A percentile compares a stretch with the other conserved stretches of the same genome.
phyloP scores from a whole-genome alignment of 1,284 basidiomycete genomes.

The Ustilago lituana region DNA sequence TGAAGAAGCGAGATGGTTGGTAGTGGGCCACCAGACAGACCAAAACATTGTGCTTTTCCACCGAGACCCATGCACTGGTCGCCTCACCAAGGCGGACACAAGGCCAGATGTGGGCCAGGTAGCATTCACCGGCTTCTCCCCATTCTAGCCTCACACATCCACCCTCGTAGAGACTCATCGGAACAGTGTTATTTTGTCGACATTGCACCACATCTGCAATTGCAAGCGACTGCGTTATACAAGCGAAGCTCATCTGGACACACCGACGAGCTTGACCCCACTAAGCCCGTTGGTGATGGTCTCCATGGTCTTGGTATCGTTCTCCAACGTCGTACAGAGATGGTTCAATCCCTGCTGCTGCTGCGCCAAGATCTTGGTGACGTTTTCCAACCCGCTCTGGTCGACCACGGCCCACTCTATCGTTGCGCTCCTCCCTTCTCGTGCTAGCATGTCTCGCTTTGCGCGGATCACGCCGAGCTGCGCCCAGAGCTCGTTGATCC shows the following conservation, averaged over 20 bases:
- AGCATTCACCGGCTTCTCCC: conserved; percentile 49
- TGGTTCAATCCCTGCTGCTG: conserved; percentile 64
- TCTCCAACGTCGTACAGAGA: conserved; percentile 55
- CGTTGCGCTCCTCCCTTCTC: conserved; percentile 41
- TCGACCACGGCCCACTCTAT: conserved; percentile 66
- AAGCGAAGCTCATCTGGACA: conserved; percentile 16
- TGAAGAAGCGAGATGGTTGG: conserved; percentile 34
- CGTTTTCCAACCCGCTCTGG: conserved; percentile 55
- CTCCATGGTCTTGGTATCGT: conserved; percentile 58
- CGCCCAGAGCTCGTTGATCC: conserved; percentile 66
- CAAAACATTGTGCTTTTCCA: conserved; percentile 47
- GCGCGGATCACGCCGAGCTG: conserved; percentile 60
- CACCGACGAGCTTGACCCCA: conserved; percentile 58
- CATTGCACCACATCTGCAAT: too few relatives aligned
- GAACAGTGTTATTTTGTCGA: too few relatives aligned
- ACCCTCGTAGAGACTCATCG: not conserved
- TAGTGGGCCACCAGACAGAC: conserved; percentile 47
- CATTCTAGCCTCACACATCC: conserved; percentile 12
- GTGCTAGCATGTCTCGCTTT: conserved; percentile 50
- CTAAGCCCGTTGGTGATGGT: conserved; percentile 54
- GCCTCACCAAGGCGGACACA: conserved; percentile 19
- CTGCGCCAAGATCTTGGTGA: conserved; percentile 54
- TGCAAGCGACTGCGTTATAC: too few relatives aligned
- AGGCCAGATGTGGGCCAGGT: conserved; percentile 23
- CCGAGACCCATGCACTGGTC: conserved; percentile 23